A percentile compares a stretch with the other conserved stretches of the same genome.
Conservation (phyloP, 2,329 filamentous ascomycete species). For the Ophiocordyceps camponoti-saundersi region DNA sequence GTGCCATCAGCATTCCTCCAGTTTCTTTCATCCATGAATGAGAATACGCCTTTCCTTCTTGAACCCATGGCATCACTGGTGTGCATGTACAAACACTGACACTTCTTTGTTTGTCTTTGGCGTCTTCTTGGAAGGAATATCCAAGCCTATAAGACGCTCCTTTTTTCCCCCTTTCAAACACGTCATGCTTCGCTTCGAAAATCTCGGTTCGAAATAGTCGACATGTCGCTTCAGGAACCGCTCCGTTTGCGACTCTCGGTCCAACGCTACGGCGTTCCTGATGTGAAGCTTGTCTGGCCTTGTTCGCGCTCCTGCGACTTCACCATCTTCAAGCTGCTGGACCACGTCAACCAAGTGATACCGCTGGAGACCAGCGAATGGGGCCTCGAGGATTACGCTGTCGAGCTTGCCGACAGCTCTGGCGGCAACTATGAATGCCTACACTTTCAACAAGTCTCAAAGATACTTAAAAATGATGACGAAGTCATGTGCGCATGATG, state of each 20-base stretch:
- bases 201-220: background rate
- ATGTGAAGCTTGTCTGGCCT: constrained; percentile 56
- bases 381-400: constrained; percentile 80
- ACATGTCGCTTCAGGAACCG: constrained; percentile 10
- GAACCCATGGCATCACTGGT: background rate
- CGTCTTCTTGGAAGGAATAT: background rate
- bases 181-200: background rate
- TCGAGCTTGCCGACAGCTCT: constrained; percentile 45
- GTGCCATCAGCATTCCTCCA: background rate
- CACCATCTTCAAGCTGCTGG: constrained; percentile 61
- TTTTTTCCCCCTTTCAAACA: background rate
- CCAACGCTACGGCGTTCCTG: constrained; percentile 55
- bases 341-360: constrained; percentile 61
- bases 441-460: constrained; percentile 60
- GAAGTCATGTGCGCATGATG: constrained; percentile 49
- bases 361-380: constrained; percentile 69
- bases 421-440: constrained; percentile 66
- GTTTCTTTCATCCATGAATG: background rate
- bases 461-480: constrained; percentile 66
- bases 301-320: constrained; percentile 38
- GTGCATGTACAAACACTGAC: background rate
- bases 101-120: too few relatives aligned
- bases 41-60: background rate
- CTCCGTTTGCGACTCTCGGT: constrained; percentile 61
- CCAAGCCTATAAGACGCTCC: background rate